phyloP scores from a whole-genome alignment of 257 asterid genomes.

The Solanum boliviense region DNA sequence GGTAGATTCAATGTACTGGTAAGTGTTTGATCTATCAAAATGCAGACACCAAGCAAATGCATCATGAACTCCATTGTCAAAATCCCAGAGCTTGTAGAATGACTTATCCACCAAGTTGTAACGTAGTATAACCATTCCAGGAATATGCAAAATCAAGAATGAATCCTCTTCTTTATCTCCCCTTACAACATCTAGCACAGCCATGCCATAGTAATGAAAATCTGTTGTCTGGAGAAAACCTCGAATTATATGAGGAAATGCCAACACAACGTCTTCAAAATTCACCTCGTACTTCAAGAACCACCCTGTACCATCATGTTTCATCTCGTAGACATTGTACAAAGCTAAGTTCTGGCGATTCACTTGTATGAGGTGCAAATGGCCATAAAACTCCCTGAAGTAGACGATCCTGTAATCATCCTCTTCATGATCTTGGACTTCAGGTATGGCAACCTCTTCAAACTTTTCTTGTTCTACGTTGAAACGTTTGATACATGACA shows the following conservation, averaged over 20 bases:
- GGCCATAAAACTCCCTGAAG: background rate
- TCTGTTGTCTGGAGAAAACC: background rate
- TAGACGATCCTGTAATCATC: background rate
- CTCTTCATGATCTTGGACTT: background rate
- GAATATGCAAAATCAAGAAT: background rate
- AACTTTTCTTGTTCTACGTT: background rate
- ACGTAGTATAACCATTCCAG: background rate
- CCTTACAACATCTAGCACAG: background rate
- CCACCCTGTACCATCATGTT: background rate
- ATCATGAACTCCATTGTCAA: background rate
- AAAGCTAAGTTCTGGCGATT: background rate
- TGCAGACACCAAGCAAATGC: background rate
- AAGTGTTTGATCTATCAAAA: background rate
- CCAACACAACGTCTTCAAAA: background rate
- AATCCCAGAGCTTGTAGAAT: background rate
- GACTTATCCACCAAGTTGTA: background rate
- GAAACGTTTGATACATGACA: background rate
- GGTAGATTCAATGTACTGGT: background rate
- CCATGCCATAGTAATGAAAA: background rate
- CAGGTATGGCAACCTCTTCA: background rate
- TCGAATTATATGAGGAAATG: background rate
- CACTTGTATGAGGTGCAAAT: background rate
- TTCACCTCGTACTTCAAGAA: background rate
- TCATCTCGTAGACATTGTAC: background rate
- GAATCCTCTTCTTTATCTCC: background rate